phyloP scores from a whole-genome alignment of 495 filamentous ascomycete species.

The Aspergillus asperescens region DNA sequence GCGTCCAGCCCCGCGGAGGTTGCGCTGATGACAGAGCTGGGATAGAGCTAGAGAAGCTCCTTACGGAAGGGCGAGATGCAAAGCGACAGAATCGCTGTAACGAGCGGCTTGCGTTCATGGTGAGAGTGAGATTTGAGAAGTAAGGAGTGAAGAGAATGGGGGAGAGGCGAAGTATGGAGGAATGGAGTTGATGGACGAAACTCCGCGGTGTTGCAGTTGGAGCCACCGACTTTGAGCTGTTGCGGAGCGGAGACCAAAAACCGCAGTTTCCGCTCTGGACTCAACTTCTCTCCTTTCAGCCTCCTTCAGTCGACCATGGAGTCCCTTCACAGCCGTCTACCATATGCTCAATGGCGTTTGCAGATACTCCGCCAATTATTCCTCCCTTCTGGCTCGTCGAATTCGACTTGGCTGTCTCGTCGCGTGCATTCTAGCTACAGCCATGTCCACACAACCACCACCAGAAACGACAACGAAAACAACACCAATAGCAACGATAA shows the following conservation, averaged over 20 bases:
- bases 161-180: neutral
- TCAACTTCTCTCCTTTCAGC: slow-evolving; percentile 2
- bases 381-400: neutral
- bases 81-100: slow-evolving; percentile 27
- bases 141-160: neutral
- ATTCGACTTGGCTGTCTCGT: neutral
- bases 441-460: neutral
- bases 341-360: slow-evolving; percentile 36
- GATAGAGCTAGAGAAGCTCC: slow-evolving; percentile 32
- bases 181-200: neutral
- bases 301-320: slow-evolving; percentile 23
- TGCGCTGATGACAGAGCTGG: slow-evolving; percentile 31
- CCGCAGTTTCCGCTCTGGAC: neutral
- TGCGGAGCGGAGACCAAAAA: slow-evolving; percentile 4
- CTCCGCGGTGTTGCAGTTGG: neutral
- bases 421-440: neutral
- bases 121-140: neutral
- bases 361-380: slow-evolving; percentile 27
- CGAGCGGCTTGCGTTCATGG: slow-evolving; percentile 19
- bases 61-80: slow-evolving; percentile 7
- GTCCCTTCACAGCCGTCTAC: slow-evolving; percentile 20
- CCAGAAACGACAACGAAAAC: neutral
- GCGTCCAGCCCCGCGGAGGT: slow-evolving; percentile 52
- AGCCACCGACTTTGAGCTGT: slow-evolving; percentile 7
- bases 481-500: slow-evolving; percentile 4